phyloP scores from a whole-genome alignment of 176 grass and related monocot species.

The Secale cereale region DNA sequence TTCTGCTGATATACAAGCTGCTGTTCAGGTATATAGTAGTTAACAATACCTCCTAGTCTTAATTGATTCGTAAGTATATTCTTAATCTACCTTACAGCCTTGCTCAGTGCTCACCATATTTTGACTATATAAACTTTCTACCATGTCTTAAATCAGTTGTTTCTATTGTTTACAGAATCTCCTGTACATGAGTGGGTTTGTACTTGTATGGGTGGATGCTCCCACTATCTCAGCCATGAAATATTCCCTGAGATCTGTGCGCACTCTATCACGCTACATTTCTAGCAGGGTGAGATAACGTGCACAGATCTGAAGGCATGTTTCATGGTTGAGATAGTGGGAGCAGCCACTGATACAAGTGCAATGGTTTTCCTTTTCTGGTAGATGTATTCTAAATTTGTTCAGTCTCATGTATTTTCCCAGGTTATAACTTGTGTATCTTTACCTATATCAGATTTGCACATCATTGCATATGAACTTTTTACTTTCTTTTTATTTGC shows the following conservation, averaged over 20 bases:
- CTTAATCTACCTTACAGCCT: not conserved
- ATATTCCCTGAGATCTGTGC: not conserved
- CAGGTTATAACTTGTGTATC: not conserved
- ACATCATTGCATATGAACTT: not conserved
- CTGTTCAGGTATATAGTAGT: constrained; percentile 78
- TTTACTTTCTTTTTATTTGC: not conserved
- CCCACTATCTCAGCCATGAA: not conserved
- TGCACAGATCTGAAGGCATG: not conserved
- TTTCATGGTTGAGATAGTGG: constrained; percentile 10
- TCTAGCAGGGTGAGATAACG: not conserved
- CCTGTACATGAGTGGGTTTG: not conserved
- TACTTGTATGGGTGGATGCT: not conserved
- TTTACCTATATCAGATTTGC: not conserved
- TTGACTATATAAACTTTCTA: not conserved
- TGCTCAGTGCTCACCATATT: constrained; percentile 15
- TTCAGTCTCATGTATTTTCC: not conserved
- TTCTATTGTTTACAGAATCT: not conserved
- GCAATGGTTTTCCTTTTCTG: not conserved
- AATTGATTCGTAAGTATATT: not conserved
- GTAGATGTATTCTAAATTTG: not conserved
- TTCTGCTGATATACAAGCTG: constrained; percentile 91
- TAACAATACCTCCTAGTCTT: not conserved
- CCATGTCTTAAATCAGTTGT: not conserved
- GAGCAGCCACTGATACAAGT: not conserved
- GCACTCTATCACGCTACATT: not conserved